Conservation (phyloP, 164 flowering plant species). For the Umbilicus rupestris region DNA sequence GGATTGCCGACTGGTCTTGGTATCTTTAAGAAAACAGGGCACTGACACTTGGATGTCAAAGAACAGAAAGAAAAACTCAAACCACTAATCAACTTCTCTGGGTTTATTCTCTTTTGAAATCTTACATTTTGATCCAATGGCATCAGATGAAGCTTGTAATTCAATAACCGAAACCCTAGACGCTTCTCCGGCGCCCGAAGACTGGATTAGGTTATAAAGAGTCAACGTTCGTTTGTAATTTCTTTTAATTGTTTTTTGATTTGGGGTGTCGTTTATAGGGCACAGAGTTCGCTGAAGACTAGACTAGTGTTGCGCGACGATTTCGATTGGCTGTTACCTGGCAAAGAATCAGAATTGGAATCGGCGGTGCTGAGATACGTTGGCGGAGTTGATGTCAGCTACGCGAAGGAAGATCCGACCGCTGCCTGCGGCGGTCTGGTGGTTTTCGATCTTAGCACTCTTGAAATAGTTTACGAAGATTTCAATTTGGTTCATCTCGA, state of each 20-base stretch:
- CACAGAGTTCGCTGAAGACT: slow-evolving; percentile 43
- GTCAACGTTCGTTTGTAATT: not conserved
- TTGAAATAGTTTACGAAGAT: slow-evolving; percentile 57
- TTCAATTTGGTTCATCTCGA: slow-evolving; percentile 36
- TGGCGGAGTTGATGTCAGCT: slow-evolving; percentile 91
- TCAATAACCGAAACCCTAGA: too few species aligned
- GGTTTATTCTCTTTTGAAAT: too few species aligned
- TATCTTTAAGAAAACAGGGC: too few species aligned
- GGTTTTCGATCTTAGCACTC: slow-evolving; percentile 40
- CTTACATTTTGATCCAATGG: not conserved
- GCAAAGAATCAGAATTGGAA: slow-evolving; percentile 49
- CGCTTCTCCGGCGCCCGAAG: not conserved
- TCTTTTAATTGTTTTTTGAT: not conserved
- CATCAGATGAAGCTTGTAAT: not conserved
- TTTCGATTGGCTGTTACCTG: slow-evolving; percentile 34
- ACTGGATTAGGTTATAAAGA: slow-evolving; percentile 20
- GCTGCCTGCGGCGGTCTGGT: slow-evolving; percentile 71
- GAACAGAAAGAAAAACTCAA: too few species aligned
- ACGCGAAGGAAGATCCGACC: slow-evolving; percentile 53
- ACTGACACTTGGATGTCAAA: too few species aligned
- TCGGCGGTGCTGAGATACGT: slow-evolving; percentile 32
- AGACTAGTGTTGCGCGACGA: slow-evolving; percentile 44
- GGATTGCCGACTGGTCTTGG: too few species aligned
- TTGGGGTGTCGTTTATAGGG: slow-evolving; percentile 20
- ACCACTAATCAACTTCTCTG: too few species aligned